phyloP scores from a whole-genome alignment of 2,329 filamentous ascomycete genomes.

The Karstenula rhodostoma region DNA sequence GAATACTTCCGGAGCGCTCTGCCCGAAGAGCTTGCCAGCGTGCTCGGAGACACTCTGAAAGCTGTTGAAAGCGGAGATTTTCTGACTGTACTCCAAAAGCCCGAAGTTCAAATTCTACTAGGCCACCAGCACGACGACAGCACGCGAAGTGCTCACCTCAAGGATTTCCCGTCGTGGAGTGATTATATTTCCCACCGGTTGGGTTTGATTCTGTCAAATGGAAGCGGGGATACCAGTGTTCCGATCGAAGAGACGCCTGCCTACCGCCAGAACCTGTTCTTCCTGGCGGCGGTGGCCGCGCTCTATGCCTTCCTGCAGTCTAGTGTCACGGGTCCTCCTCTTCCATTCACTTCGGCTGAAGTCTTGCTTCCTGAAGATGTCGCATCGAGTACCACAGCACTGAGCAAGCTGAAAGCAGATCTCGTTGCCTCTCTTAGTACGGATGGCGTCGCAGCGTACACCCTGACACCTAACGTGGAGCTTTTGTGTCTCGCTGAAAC shows the following conservation, averaged over 20 bases:
- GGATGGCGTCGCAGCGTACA: slow-evolving; percentile 88
- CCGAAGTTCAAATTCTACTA: slow-evolving; percentile 52
- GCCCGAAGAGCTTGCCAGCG: slow-evolving; percentile 52
- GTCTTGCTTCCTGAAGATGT: slow-evolving; percentile 60
- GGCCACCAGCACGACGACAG: slow-evolving; percentile 48
- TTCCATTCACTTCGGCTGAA: slow-evolving; percentile 65
- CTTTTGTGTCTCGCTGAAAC: slow-evolving; percentile 79
- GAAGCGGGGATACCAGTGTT: slow-evolving; percentile 33
- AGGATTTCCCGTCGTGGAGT: slow-evolving; percentile 53
- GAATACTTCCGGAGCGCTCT: slow-evolving; percentile 51
- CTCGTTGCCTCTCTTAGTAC: slow-evolving; percentile 75
- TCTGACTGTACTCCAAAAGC: slow-evolving; percentile 47
- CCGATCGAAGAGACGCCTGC: slow-evolving; percentile 41
- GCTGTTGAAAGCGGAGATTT: slow-evolving; percentile 55
- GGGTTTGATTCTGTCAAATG: slow-evolving; percentile 46
- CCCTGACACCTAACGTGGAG: slow-evolving; percentile 82
- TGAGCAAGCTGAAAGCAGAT: slow-evolving; percentile 56
- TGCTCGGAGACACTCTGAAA: slow-evolving; percentile 48
- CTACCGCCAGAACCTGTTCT: slow-evolving; percentile 53
- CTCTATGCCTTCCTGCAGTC: slow-evolving; percentile 83
- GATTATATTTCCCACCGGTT: slow-evolving; percentile 57
- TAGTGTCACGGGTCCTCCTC: slow-evolving; percentile 85
- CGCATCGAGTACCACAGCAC: slow-evolving; percentile 41
- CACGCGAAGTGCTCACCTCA: slow-evolving; percentile 38
- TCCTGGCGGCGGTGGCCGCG: slow-evolving; percentile 71